Percentiles rank a stretch among this genome's conserved stretches.
phyloP scores from a whole-genome alignment of 73 alveolate species.

The Tetrahymena borealis region DNA sequence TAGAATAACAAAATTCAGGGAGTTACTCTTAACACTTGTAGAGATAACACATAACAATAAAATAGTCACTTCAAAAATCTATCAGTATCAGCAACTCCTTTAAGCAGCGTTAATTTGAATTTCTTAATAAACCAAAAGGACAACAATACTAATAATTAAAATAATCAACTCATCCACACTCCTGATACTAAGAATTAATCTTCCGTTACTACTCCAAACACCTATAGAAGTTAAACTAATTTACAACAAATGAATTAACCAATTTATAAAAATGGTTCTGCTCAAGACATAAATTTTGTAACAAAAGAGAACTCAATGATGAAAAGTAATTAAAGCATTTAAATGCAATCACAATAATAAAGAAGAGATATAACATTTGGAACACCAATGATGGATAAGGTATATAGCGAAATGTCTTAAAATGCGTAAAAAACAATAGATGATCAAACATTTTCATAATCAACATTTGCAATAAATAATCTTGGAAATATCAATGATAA shows the following conservation, averaged over 20 bases:
- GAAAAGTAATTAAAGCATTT: too few species aligned
- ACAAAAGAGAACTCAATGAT: too few species aligned
- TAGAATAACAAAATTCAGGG: background rate
- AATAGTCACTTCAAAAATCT: background rate
- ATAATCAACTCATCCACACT: background rate
- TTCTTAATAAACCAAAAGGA: background rate
- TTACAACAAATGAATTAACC: too few species aligned
- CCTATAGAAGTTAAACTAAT: too few species aligned
- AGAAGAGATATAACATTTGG: background rate
- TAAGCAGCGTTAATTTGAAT: background rate
- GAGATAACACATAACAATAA: background rate
- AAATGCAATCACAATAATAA: too few species aligned
- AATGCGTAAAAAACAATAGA: background rate
- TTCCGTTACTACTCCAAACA: too few species aligned
- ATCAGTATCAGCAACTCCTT: background rate
- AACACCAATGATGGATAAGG: background rate
- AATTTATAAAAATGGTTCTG: too few species aligned
- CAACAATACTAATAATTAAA: background rate
- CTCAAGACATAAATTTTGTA: too few species aligned
- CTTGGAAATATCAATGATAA: background rate
- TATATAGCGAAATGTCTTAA: background rate
- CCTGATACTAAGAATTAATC: background rate
- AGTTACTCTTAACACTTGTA: background rate
- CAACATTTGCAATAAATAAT: background rate
- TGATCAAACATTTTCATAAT: background rate